Evolutionary conservation across 352 stramenopile species (phyloP).

Genomic region (Blastocystis sp.): DNA sequence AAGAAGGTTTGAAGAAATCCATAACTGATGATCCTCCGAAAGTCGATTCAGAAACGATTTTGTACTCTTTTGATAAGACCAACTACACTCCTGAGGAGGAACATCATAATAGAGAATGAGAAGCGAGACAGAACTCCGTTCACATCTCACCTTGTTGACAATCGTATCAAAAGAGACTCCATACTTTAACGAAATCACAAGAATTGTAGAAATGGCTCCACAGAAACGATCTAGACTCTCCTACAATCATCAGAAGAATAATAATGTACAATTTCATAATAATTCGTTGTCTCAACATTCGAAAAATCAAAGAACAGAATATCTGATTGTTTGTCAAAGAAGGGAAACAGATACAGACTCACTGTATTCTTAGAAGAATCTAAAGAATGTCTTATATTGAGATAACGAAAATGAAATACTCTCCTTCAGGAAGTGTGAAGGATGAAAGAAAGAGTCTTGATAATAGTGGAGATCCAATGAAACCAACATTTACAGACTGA

Average conservation of each 20-base stretch:
- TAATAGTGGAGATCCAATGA: background rate
- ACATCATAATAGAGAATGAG: conserved; percentile 40
- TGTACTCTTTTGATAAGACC: conserved; percentile 48
- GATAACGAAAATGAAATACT: background rate
- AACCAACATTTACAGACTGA: background rate
- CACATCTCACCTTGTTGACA: background rate
- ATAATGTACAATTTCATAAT: background rate
- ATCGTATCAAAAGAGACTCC: background rate
- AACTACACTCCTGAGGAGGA: background rate
- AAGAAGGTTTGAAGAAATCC: background rate
- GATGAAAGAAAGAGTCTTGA: background rate
- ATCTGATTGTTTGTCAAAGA: background rate
- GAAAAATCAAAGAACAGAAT: conserved; percentile 43
- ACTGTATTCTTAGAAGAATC: background rate
- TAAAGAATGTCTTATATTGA: background rate
- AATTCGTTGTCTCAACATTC: background rate
- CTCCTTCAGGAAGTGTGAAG: background rate
- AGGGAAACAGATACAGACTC: conserved; percentile 31
- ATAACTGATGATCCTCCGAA: background rate
- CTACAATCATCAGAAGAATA: background rate
- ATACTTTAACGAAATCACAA: background rate
- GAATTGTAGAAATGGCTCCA: background rate
- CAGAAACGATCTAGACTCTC: background rate
- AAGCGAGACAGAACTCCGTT: background rate
- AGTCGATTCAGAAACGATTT: background rate